A percentile compares a stretch with the other conserved stretches of the same genome.
phyloP scores from a whole-genome alignment of 2,329 filamentous ascomycete species.

The Elsinoe batatas region DNA sequence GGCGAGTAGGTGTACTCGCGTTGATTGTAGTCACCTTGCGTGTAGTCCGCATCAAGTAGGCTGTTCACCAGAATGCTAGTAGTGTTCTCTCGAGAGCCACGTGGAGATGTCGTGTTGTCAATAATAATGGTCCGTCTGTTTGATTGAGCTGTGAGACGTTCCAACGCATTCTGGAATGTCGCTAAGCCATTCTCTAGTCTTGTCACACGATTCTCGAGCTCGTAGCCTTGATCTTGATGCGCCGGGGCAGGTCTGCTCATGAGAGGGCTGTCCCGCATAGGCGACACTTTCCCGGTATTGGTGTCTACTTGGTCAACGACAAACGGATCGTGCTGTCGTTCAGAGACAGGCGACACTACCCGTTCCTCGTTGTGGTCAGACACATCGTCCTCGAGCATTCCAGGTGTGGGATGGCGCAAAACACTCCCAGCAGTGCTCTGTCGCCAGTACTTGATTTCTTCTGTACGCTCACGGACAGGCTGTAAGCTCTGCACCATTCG shows the following conservation, averaged over 20 bases:
- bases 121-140: conserved; percentile 25
- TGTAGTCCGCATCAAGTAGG: conserved; percentile 21
- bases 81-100: conserved; percentile 19
- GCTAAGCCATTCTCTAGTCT: conserved; percentile 26
- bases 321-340: background rate
- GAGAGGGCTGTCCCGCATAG: conserved; percentile 10
- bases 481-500: conserved; percentile 15
- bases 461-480: conserved; percentile 24
- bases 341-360: background rate
- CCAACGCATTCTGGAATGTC: conserved; percentile 25
- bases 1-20: conserved; percentile 20
- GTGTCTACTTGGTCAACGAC: background rate
- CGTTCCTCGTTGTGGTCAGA: background rate
- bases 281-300: background rate
- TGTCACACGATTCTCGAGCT: conserved; percentile 28
- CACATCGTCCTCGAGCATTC: background rate
- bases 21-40: conserved; percentile 9
- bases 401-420: conserved; percentile 20
- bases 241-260: conserved; percentile 12
- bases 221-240: conserved; percentile 18
- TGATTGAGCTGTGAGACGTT: conserved; percentile 24
- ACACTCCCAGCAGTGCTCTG: conserved; percentile 25
- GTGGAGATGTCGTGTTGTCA: conserved; percentile 16
- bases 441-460: conserved; percentile 29
- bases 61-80: conserved; percentile 28